phyloP scores from a whole-genome alignment of 2,329 filamentous ascomycete genomes.

The Claviceps africana region DNA sequence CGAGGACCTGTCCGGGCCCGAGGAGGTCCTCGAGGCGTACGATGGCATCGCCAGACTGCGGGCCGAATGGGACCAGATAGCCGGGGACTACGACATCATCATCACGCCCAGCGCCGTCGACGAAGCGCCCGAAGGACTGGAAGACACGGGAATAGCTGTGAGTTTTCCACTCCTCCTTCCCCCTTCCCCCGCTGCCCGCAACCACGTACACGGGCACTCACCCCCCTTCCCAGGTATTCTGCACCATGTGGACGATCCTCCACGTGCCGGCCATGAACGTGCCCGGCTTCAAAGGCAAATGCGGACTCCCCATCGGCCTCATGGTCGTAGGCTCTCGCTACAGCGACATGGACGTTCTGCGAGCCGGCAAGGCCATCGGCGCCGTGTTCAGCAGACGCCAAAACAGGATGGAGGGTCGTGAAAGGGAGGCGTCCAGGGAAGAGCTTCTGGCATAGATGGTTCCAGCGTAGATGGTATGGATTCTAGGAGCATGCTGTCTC shows the following conservation, averaged over 20 bases:
- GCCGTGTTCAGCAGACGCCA: constrained; percentile 14
- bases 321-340: constrained; percentile 36
- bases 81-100: constrained; percentile 36
- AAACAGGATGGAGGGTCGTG: neutral
- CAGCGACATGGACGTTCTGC: constrained; percentile 29
- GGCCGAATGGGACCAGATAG: constrained; percentile 39
- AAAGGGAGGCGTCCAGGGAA: neutral
- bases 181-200: constrained; percentile 16
- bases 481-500: neutral
- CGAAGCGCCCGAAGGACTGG: constrained; percentile 40
- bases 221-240: constrained; percentile 7
- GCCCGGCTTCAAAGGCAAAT: constrained; percentile 42
- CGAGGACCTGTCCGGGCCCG: constrained; percentile 24
- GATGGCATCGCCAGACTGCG: constrained; percentile 40
- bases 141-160: constrained; percentile 37
- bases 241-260: constrained; percentile 22
- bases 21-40: constrained; percentile 34
- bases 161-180: constrained; percentile 15
- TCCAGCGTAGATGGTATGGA: neutral
- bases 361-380: constrained; percentile 25
- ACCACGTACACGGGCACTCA: neutral
- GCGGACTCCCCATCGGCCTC: constrained; percentile 44
- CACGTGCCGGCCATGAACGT: constrained; percentile 52
- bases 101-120: constrained; percentile 44
- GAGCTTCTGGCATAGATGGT: neutral